Percentiles rank a stretch among this genome's conserved stretches.
Evolutionary conservation across 2,329 filamentous ascomycete species (phyloP).

Genomic region (Penicillium digitatum): DNA sequence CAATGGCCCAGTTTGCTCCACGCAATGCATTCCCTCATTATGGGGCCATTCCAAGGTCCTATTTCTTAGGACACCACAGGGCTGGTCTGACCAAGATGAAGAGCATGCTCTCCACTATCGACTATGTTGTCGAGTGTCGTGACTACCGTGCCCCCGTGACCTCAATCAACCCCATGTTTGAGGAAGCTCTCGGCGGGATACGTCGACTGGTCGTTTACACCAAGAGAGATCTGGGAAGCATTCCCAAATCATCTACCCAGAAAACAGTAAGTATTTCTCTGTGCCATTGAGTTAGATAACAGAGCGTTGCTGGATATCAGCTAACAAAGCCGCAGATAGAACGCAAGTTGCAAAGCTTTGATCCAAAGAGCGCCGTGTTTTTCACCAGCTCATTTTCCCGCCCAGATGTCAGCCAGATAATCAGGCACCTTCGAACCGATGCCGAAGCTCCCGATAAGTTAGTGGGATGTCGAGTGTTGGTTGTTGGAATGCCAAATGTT

Average conservation of each 20-base stretch:
- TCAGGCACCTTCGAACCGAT: conserved; percentile 32
- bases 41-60: conserved; percentile 74
- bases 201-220: conserved; percentile 85
- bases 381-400: conserved; percentile 34
- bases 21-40: conserved; percentile 70
- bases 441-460: conserved; percentile 47
- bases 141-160: conserved; percentile 88
- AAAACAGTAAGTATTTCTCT: conserved; percentile 33
- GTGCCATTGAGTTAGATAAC: not conserved
- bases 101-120: conserved; percentile 70
- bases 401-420: conserved; percentile 30
- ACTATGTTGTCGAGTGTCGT: conserved; percentile 88
- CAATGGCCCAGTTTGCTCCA: conserved; percentile 60
- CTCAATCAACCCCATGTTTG: conserved; percentile 85
- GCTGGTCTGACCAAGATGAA: conserved; percentile 79
- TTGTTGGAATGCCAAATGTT: conserved; percentile 97
- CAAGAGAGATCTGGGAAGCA: conserved; percentile 70
- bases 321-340: conserved; percentile 26
- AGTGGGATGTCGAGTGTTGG: conserved; percentile 77
- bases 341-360: conserved; percentile 33
- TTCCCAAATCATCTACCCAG: conserved; percentile 39
- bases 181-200: conserved; percentile 67
- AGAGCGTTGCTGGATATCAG: not conserved
- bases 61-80: conserved; percentile 91
- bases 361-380: conserved; percentile 34